Base-by-base conservation (phyloP, 73 alveolate species). In the Paramecium sexaurelia region DNA sequence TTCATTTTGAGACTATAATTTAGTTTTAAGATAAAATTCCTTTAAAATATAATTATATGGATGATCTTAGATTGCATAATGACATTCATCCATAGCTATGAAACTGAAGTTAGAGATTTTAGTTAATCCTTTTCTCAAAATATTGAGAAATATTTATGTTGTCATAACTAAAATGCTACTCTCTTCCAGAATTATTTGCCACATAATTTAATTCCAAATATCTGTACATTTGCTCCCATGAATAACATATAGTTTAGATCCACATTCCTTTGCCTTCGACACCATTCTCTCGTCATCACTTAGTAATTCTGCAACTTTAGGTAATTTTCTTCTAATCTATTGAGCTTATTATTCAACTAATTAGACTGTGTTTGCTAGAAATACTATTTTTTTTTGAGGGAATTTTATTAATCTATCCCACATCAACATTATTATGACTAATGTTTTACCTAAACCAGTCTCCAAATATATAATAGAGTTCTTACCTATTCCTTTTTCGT, bases 381-480 rank as follows among this genome's bases (percentile, higher is more conserved):
- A 78, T 2, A 78, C 55, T 2, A 78, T 55, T 17, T 45, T 78
- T 40, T 78, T 78, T 9, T 78, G 7, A 40, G 90, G 90, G 41
- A 6, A 41, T 13, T 78, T 19, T 5, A 37, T 7, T 11, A 78
- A 24, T n/a, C 55, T 45, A 24, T 78, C 47, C 90, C 90, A 78
- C 90, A 88, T 88, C 0, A 88, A 33, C 94, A 88, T 88, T 0
- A 82, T 88, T 1, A 82, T 66, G 10, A 88, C 66, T 56, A 88
- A 43, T 17, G 94, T 88, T 78, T 88, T 88, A 13, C 94, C 94
- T 10, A 82, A 29, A 3, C 94, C 94, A 11, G 94, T 88, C 9
- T 69, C 91, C 39, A 88, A 66, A 71, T 88, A 88, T 5, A 88
- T 41, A 7, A 88, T 88, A 8, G 84, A 68, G 43, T 88, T 88